Evolutionary conservation across 208 protist genomes (phyloP).

Genomic region (Trypanosomatidae sp.): DNA sequence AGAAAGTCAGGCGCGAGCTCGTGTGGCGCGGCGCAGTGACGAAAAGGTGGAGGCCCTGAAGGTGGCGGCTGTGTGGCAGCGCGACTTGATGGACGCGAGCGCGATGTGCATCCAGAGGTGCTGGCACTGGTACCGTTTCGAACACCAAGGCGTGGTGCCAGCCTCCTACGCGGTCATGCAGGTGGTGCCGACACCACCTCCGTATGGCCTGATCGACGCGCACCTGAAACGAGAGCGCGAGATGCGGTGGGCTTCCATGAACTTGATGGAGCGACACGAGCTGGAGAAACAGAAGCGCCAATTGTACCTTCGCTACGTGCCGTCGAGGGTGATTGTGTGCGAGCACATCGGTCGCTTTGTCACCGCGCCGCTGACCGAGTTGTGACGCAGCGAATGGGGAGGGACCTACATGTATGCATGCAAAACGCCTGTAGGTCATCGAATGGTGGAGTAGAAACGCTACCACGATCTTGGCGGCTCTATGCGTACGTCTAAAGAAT

Average conservation of each 20-base stretch:
- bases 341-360: not conserved
- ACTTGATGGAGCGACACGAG: slow-evolving; percentile 39
- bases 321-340: slow-evolving; percentile 13
- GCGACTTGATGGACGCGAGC: slow-evolving; percentile 51
- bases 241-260: slow-evolving; percentile 43
- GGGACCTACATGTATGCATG: not conserved
- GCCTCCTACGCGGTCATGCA: not conserved
- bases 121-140: slow-evolving; percentile 67
- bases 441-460: not conserved
- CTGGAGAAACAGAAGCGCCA: slow-evolving; percentile 26
- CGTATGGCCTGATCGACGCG: slow-evolving; percentile 56
- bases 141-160: slow-evolving; percentile 21
- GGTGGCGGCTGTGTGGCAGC: slow-evolving; percentile 65
- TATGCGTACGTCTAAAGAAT: not conserved
- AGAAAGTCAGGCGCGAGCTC: slow-evolving; percentile 23
- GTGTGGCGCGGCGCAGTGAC: slow-evolving; percentile 31
- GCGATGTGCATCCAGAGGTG: slow-evolving; percentile 73
- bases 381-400: not conserved
- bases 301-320: slow-evolving; percentile 33
- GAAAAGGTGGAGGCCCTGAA: slow-evolving; percentile 46
- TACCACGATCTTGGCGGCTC: not conserved
- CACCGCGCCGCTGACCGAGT: not conserved
- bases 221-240: slow-evolving; percentile 51
- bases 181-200: slow-evolving; percentile 34
- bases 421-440: not conserved